These are phyloP conservation scores for Penicillium fuscoglaucum DNA, from an alignment of 2,329 filamentous ascomycete genomes.

Conservation along the genomic window DNA sequence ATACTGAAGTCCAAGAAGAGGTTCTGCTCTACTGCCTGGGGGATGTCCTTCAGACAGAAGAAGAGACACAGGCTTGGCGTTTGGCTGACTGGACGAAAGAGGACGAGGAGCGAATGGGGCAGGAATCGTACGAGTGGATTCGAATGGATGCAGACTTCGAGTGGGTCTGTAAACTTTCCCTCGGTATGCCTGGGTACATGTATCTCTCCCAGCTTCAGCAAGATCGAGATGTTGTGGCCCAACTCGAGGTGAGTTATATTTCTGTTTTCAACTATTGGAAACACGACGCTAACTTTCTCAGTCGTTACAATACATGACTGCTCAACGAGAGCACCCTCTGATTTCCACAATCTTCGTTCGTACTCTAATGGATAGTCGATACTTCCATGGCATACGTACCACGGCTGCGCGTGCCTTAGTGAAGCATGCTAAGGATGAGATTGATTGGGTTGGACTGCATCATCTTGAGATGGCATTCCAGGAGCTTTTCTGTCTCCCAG, in stretches of 20 bases:
- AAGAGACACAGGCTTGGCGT: constrained; percentile 81
- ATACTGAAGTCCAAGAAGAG: constrained; percentile 70
- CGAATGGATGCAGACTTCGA: constrained; percentile 97
- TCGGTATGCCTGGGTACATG: constrained; percentile 92
- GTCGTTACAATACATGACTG: constrained; percentile 72
- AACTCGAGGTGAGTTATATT: constrained; percentile 55
- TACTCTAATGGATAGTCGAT: constrained; percentile 86
- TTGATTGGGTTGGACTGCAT: constrained; percentile 74
- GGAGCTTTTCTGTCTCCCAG: constrained; percentile 81
- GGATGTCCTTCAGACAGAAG: constrained; percentile 79
- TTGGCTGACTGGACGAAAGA: constrained; percentile 87
- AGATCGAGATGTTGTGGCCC: constrained; percentile 93
- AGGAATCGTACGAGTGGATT: constrained; percentile 98
- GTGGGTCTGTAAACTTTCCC: constrained; percentile 85
- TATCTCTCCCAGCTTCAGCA: constrained; percentile 96
- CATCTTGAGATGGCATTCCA: constrained; percentile 86
- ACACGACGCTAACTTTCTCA: constrained; percentile 23
- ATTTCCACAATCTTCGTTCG: constrained; percentile 86
- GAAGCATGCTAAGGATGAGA: constrained; percentile 69
- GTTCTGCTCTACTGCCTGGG: constrained; percentile 87
- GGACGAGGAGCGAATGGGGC: constrained; percentile 86
- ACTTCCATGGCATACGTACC: constrained; percentile 88
- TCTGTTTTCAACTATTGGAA: background rate
- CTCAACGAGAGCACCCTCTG: constrained; percentile 69
- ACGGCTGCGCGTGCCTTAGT: constrained; percentile 79